Evolutionary conservation across 1,284 basidiomycete genomes (phyloP).

Genomic region (Cutaneotrichosporon daszewskae): DNA sequence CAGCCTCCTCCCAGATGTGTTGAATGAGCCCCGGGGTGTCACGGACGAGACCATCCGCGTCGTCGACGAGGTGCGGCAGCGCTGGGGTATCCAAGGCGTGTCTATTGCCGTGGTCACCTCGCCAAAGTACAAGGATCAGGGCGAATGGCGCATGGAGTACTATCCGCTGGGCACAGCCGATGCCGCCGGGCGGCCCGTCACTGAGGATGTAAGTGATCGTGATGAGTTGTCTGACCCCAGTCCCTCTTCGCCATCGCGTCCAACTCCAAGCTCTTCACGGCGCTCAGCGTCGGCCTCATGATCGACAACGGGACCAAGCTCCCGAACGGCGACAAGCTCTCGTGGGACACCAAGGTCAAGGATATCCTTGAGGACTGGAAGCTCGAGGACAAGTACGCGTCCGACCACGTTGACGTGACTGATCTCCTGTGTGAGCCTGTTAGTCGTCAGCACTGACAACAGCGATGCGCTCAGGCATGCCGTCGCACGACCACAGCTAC

Average conservation of each 20-base stretch:
- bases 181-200: no score
- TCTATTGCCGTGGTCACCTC: constrained; percentile 1
- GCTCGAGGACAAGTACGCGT: constrained; percentile 45
- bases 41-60: background rate
- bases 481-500: constrained; percentile 24
- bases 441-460: background rate
- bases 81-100: constrained; percentile 7
- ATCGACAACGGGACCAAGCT: constrained; percentile 47
- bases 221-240: constrained; percentile 22
- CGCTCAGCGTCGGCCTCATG: constrained; percentile 47
- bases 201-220: no score
- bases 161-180: no score
- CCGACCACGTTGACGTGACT: constrained; percentile 42
- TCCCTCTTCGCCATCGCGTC: constrained; percentile 50
- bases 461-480: constrained; percentile 33
- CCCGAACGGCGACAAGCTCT: constrained; percentile 31
- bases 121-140: no score
- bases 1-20: no score
- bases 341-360: constrained; percentile 48
- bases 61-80: background rate
- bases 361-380: constrained; percentile 49
- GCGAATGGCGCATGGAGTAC: no score
- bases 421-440: constrained; percentile 43
- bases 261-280: constrained; percentile 52
- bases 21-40: no score